Evolutionary conservation across 1,284 basidiomycete genomes (phyloP).

Genomic region (Schizophyllum amplum): DNA sequence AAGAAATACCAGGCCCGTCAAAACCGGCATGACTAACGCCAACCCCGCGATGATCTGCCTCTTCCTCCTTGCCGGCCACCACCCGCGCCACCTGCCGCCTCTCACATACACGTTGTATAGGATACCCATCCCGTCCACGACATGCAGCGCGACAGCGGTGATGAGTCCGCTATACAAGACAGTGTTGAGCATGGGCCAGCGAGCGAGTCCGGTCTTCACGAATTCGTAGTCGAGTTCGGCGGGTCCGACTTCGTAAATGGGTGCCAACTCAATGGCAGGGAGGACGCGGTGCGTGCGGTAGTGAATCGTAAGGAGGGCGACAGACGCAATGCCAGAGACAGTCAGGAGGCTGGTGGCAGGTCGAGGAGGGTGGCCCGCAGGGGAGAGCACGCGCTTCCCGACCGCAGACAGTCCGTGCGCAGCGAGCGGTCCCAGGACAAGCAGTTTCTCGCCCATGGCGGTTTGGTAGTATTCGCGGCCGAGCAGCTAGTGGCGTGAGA

Average conservation of each 20-base stretch:
- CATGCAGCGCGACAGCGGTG: slow-evolving; percentile 42
- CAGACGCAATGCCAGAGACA: slow-evolving; percentile 46
- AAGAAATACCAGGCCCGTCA: slow-evolving; percentile 45
- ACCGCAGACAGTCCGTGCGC: slow-evolving; percentile 48
- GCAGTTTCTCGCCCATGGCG: slow-evolving; percentile 48
- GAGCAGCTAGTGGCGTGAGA: slow-evolving; percentile 39
- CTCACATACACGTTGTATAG: slow-evolving; percentile 41
- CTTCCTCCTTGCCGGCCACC: slow-evolving; percentile 16
- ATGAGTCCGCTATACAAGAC: slow-evolving; percentile 53
- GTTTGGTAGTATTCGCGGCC: slow-evolving; percentile 78
- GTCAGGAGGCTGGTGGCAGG: slow-evolving; percentile 34
- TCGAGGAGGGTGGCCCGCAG: slow-evolving; percentile 19
- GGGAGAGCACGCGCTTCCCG: slow-evolving; percentile 44
- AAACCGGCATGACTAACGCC: slow-evolving; percentile 33
- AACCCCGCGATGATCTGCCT: slow-evolving; percentile 25
- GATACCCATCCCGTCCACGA: slow-evolving; percentile 46
- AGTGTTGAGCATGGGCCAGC: slow-evolving; percentile 54
- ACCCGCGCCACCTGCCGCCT: slow-evolving; percentile 18
- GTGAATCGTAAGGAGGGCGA: slow-evolving; percentile 55
- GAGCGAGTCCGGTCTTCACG: slow-evolving; percentile 54
- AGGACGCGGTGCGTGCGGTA: slow-evolving; percentile 49
- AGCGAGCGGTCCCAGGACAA: slow-evolving; percentile 51
- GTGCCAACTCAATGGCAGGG: slow-evolving; percentile 34
- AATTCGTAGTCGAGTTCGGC: slow-evolving; percentile 69
- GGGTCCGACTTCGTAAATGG: slow-evolving; percentile 55